Percentiles rank a stretch among this genome's conserved stretches.
phyloP scores from a whole-genome alignment of 148 eudicot genomes.

The Cornus florida region DNA sequence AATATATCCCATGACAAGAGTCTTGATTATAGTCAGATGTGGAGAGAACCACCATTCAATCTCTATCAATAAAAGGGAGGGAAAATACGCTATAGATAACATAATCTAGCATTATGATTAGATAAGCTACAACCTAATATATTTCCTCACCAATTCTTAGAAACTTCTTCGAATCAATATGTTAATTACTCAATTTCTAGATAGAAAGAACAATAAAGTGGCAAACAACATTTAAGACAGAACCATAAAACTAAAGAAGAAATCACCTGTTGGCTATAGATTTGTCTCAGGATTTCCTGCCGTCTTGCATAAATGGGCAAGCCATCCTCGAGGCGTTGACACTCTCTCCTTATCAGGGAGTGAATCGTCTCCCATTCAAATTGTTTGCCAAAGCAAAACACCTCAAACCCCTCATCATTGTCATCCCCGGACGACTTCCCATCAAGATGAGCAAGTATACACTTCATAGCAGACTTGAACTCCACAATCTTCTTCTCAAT shows the following conservation, averaged over 20 bases:
- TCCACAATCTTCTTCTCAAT: slow-evolving; percentile 42
- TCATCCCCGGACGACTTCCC: slow-evolving; percentile 7
- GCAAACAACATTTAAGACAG: background rate
- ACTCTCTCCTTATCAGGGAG: slow-evolving; percentile 29
- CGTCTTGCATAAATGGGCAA: slow-evolving; percentile 34
- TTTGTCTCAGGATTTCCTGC: slow-evolving; percentile 18
- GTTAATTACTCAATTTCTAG: background rate
- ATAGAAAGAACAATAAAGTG: background rate
- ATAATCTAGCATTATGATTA: too few relatives aligned
- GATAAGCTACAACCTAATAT: too few relatives aligned
- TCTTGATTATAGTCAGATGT: too few relatives aligned
- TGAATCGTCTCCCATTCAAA: slow-evolving; percentile 32
- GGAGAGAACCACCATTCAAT: too few relatives aligned
- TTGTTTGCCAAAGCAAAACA: slow-evolving; percentile 13
- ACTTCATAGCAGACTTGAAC: slow-evolving; percentile 39
- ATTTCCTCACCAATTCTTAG: too few relatives aligned
- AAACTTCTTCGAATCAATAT: too few relatives aligned
- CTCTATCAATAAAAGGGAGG: too few relatives aligned
- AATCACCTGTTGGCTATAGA: slow-evolving; percentile 28
- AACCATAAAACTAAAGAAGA: background rate
- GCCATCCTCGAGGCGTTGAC: slow-evolving; percentile 32
- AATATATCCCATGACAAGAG: too few relatives aligned
- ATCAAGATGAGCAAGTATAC: slow-evolving; percentile 34
- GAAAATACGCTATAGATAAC: too few relatives aligned
- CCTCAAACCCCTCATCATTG: slow-evolving; percentile 5